A percentile compares a stretch with the other conserved stretches of the same genome.
These are phyloP conservation scores for Thalassiosira hispida DNA, from an alignment of 352 stramenopile species.

Conservation along the genomic window DNA sequence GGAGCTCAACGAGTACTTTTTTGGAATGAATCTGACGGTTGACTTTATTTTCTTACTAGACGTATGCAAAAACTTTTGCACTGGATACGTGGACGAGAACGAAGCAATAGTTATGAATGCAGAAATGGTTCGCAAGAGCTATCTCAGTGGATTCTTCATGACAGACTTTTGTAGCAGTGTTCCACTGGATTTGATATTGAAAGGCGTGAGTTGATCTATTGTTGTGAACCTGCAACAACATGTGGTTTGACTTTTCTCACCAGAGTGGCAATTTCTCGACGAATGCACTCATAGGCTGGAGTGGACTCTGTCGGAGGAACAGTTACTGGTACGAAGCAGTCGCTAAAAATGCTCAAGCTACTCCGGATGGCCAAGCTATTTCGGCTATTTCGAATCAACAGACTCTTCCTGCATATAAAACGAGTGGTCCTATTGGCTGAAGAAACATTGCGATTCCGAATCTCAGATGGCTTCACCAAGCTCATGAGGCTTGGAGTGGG, in stretches of 20 bases:
- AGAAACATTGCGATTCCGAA: slow-evolving; percentile 52
- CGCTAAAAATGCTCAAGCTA: slow-evolving; percentile 67
- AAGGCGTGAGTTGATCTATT: slow-evolving; percentile 29
- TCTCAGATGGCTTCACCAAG: slow-evolving; percentile 69
- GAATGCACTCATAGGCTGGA: slow-evolving; percentile 23
- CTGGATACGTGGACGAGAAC: slow-evolving; percentile 72
- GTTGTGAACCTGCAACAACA: background rate
- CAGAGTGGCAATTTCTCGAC: background rate
- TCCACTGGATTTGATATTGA: slow-evolving; percentile 60
- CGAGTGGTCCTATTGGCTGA: slow-evolving; percentile 47
- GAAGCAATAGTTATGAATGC: slow-evolving; percentile 70
- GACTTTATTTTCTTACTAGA: slow-evolving; percentile 81
- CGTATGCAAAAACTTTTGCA: slow-evolving; percentile 82
- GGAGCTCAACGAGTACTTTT: slow-evolving; percentile 59
- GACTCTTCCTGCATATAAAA: slow-evolving; percentile 67
- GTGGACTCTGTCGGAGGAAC: slow-evolving; percentile 46
- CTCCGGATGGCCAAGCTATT: slow-evolving; percentile 71
- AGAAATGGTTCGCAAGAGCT: slow-evolving; percentile 64
- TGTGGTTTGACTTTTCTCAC: slow-evolving; percentile 15
- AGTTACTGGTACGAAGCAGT: slow-evolving; percentile 55
- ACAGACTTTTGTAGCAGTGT: slow-evolving; percentile 71
- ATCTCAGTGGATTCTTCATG: slow-evolving; percentile 74
- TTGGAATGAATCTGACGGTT: slow-evolving; percentile 68
- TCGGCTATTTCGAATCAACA: slow-evolving; percentile 69
- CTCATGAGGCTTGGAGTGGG: slow-evolving; percentile 53